Evolutionary conservation across 441 rosid genomes (phyloP).

Genomic region (Erodium moschatum): DNA sequence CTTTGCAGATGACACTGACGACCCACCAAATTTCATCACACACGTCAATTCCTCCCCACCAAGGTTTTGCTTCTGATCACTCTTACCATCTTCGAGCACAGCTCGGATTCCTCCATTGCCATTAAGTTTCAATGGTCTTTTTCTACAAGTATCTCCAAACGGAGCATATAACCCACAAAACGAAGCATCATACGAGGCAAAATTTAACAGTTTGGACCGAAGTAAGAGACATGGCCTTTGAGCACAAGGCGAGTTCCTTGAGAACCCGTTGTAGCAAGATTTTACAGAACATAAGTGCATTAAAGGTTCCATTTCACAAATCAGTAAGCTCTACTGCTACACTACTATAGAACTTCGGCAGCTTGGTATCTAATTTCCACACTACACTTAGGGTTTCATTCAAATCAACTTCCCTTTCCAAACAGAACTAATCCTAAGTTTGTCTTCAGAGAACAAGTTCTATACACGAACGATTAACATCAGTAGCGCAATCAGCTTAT

Average conservation of each 20-base stretch:
- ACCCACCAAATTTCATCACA: conserved; percentile 22
- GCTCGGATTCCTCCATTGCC: not conserved
- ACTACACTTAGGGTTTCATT: not conserved
- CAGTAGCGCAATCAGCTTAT: not conserved
- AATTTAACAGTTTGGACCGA: not conserved
- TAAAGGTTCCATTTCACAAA: not conserved
- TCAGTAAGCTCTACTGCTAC: not conserved
- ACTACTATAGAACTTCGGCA: not conserved
- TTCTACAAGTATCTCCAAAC: not conserved
- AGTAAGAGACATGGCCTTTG: conserved; percentile 1
- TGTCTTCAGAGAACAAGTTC: not conserved
- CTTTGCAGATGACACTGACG: conserved; percentile 7
- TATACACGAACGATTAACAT: not conserved
- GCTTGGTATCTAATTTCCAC: not conserved
- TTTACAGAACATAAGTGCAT: not conserved
- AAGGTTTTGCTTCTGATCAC: not conserved
- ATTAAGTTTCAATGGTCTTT: not conserved
- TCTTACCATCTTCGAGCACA: not conserved
- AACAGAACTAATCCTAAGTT: not conserved
- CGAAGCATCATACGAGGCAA: not conserved
- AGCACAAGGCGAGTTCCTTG: not conserved
- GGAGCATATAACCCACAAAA: not conserved
- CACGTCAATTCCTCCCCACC: conserved; percentile 15
- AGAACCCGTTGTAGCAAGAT: not conserved
- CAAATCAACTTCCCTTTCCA: not conserved